Evolutionary conservation across 345 rosid species (phyloP), one percentile per base, ranked within the genome.

Genomic region (Sonneratia caseolaris): DNA sequence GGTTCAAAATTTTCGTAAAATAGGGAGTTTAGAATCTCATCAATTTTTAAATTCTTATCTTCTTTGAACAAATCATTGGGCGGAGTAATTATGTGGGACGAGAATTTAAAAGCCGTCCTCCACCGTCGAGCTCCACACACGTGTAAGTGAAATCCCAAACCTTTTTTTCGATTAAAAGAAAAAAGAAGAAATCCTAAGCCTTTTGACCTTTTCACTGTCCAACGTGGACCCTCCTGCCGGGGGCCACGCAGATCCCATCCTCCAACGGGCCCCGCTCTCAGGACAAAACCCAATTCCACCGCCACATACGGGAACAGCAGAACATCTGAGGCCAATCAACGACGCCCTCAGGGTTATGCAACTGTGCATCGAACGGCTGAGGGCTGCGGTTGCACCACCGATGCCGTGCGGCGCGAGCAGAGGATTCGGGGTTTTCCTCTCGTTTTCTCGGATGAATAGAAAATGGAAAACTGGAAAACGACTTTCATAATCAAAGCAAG

Each of bases 141-240:
- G 89, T 84, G 90, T 79, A 27, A 66, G 10, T 36, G 19, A 64
- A 7, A n/a, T 71, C 32, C 32, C 32, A 27, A 27, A 27, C 32
- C 32, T 27, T 27, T 27, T 27, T 27, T 27, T 27, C 32, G 32
- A 27, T 27, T 27, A 27, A 27, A 27, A 27, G 1, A 27, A 1
- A 27, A 27, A 27, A 27, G 32, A 27, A 27, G 32, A 27, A 27
- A 27, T 27, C 70, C 62, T 61, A 48, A 40, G 68, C 75, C 36
- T 76, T 76, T 56, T 55, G 82, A 78, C 79, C 72, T 66, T 66
- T 69, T 73, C 47, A 38, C 81, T 68, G 74, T 68, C 75, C 77
- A 38, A 40, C 74, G 64, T 65, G 73, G 73, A 71, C 73, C 38
- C 12, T 5, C 27, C 40, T 42, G 43, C 37, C 64, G 64, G 64